These are phyloP conservation scores for Ramaria sp. DNA, from an alignment of 768 basidiomycete genomes.

Conservation along the genomic window DNA sequence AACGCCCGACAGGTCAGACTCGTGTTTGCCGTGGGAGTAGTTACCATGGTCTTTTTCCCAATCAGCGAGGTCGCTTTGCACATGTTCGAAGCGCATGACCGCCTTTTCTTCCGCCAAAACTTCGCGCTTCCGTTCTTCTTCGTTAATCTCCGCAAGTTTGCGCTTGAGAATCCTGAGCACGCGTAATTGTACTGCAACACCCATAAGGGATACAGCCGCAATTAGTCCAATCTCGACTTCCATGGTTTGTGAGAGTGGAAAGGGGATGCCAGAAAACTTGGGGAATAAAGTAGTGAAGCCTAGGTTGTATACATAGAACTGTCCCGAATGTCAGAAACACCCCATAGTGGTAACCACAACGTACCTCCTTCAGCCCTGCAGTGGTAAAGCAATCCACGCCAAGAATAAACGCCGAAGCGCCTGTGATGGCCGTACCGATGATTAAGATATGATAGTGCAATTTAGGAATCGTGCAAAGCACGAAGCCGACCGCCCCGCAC, in stretches of 20 bases:
- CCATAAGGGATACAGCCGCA: constrained; percentile 75
- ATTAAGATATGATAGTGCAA: constrained; percentile 83
- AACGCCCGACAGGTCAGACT: constrained; percentile 51
- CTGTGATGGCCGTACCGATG: constrained; percentile 80
- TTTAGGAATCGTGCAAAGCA: constrained; percentile 75
- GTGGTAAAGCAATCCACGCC: constrained; percentile 93
- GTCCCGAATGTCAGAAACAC: constrained; percentile 7
- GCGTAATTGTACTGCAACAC: constrained; percentile 82
- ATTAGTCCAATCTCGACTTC: constrained; percentile 87
- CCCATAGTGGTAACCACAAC: constrained; percentile 12
- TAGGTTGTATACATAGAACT: constrained; percentile 96
- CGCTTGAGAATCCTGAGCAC: constrained; percentile 71
- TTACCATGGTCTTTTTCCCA: constrained; percentile 85
- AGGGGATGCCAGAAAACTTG: constrained; percentile 61
- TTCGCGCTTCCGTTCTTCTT: constrained; percentile 62
- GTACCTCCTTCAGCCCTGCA: constrained; percentile 85
- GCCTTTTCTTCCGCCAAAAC: constrained; percentile 69
- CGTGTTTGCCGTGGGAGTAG: constrained; percentile 11
- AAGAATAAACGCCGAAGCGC: constrained; percentile 81
- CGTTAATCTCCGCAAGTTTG: constrained; percentile 70
- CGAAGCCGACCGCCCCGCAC: constrained; percentile 67
- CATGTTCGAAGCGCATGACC: constrained; percentile 51
- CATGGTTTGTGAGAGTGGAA: constrained; percentile 85
- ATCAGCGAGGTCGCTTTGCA: constrained; percentile 60
- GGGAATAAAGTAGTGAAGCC: constrained; percentile 77